Evolutionary conservation across 1,284 basidiomycete species (phyloP), one percentile per base, ranked within the genome.

Genomic region (Ceratorhiza oryzae-sativae): DNA sequence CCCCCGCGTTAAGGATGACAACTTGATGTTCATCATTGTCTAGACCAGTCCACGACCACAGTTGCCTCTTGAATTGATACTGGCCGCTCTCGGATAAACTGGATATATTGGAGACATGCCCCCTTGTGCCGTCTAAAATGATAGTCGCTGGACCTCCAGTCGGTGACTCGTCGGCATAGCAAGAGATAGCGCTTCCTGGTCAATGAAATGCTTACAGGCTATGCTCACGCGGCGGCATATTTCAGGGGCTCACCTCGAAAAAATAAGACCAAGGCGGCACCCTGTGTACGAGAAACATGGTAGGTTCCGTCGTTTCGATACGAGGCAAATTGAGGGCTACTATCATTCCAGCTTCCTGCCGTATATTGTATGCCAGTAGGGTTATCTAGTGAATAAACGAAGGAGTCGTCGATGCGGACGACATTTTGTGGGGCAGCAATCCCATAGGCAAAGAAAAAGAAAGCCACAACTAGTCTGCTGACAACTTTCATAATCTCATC

Each of bases 181-280:
- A 48, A 1, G 45, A 23, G 3, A 62, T 34, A n/a, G 45, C 12
- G 18, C 42, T 62, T 3, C 60, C 60, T 62, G n/a, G 30, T 20
- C n/a, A 25, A 55, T 13, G 18, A 10, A 3, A 45, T 45, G n/a
- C 6, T 6, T 39, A 6, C 36, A 39, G 13, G 6, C 36, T 39
- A 39, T 6, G 6, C 36, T 6, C 6, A 39, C 36, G 36, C 36
- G 36, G 8, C 36, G 36, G 36, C 6, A 13, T 6, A 39, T 6
- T 39, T n/a, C n/a, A n/a, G 36, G n/a, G 10, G 34, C 60, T 10
- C 25, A 49, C 60, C 60, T 34, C 60, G 60, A 34, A 62, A 62
- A 25, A 62, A 34, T 8, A 62, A 62, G 1, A 45, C 23, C 25
- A 49, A 2, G 2, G 2, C 20, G 8, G 60, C 41, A n/a, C 27